These are phyloP conservation scores for Paspalum notatum DNA, from an alignment of 176 grass and related monocot species.

Conservation along the genomic window DNA sequence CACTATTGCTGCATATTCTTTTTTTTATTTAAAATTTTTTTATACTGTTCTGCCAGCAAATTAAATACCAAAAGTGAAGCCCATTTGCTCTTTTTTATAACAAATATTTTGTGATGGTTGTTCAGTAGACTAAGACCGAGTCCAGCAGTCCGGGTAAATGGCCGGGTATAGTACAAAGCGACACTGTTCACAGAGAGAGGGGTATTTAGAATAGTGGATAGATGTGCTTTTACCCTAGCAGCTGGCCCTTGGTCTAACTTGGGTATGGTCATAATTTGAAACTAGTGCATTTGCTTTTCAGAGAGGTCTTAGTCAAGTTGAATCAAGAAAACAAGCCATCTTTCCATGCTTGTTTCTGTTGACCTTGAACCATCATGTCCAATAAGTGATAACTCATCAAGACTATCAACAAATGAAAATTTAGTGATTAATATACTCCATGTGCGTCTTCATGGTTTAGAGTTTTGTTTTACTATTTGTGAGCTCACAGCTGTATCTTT, in stretches of 20 bases:
- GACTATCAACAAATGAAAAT: neutral
- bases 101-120: neutral
- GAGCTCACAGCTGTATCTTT: neutral
- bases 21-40: conserved; percentile 11
- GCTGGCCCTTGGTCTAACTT: neutral
- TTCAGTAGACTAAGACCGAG: too few relatives aligned
- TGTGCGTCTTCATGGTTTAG: neutral
- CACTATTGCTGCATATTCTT: neutral
- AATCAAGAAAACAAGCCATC: neutral
- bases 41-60: conserved; percentile 8
- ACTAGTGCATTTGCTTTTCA: neutral
- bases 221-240: too few relatives aligned
- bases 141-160: too few relatives aligned
- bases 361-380: neutral
- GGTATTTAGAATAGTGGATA: too few relatives aligned
- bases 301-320: neutral
- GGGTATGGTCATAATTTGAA: neutral
- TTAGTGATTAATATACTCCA: neutral
- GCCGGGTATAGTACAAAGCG: too few relatives aligned
- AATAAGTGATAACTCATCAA: neutral
- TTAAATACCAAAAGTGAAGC: neutral
- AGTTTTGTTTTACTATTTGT: neutral
- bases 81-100: neutral
- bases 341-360: conserved; percentile 22
- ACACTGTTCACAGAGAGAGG: too few relatives aligned